phyloP scores from a whole-genome alignment of 305 asterid genomes.

The Fraxinus albicans region DNA sequence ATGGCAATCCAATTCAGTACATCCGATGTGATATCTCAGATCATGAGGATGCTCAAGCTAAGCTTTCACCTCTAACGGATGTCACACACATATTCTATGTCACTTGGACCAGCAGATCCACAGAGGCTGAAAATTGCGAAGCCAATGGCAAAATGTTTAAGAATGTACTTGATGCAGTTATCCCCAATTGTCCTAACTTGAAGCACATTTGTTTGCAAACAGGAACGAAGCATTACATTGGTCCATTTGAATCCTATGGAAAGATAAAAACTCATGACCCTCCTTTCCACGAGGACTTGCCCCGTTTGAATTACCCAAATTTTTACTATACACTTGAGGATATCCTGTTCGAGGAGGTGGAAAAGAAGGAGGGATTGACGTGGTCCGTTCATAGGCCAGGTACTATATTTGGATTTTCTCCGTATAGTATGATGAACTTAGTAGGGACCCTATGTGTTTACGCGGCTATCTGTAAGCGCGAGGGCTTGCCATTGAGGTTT shows the following conservation, averaged over 20 bases:
- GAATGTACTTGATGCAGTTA: slow-evolving; percentile 7
- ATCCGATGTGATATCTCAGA: slow-evolving; percentile 10
- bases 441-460: neutral
- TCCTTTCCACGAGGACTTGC: slow-evolving; percentile 17
- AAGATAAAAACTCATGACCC: slow-evolving; percentile 13
- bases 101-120: neutral
- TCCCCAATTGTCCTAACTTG: neutral
- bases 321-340: slow-evolving; percentile 23
- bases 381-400: slow-evolving; percentile 18
- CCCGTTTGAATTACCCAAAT: slow-evolving; percentile 6
- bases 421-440: neutral
- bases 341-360: neutral
- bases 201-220: slow-evolving; percentile 14
- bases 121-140: neutral
- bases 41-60: slow-evolving; percentile 8
- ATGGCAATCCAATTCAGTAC: neutral
- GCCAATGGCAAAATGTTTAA: slow-evolving; percentile 16
- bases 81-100: slow-evolving; percentile 22
- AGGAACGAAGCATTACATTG: slow-evolving; percentile 23
- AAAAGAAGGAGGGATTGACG: neutral
- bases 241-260: slow-evolving; percentile 1
- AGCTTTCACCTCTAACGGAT: slow-evolving; percentile 10
- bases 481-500: slow-evolving; percentile 12
- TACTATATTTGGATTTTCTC: slow-evolving; percentile 10
- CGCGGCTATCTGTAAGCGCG: slow-evolving; percentile 7